Base-by-base conservation (phyloP, 306 rosid genomes). In the Malus sieversii region DNA sequence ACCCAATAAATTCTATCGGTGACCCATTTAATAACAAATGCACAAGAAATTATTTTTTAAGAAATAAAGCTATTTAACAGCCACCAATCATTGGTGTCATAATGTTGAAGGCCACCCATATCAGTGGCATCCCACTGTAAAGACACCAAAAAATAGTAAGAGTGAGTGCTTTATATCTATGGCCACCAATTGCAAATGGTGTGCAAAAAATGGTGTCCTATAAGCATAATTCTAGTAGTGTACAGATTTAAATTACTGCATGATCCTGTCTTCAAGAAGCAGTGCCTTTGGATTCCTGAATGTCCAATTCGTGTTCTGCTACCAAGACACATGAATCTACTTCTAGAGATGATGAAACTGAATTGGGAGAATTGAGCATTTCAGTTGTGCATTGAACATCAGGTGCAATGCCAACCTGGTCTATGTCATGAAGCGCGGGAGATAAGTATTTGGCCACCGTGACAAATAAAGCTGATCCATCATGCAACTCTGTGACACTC, bases 341-440 rank as follows among this genome's bases (percentile, higher is more conserved):
- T 85, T 95, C 98, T 16, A 92, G 70, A 66, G 96, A 83, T 69
- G 91, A 86, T 77, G 44, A 48, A 20, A 48, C 82, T 2, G 91
- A 53, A 82, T 79, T 88, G 1, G 92, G 51, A 66, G 88, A 74
- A 75, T 71, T 87, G 13, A 92, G 87, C 89, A 91, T 84, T 59
- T 92, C 97, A 62, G 97, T 84, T 19, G 98, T 90, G 90, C 98
- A 95, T 77, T 89, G 98, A 59, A 95, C 90, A 48, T 95, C 98
- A 12, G 98, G 98, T 3, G 83, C 67, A 62, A 95, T 92, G 4
- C 98, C 98, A 35, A 95, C 97, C 75, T 89, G 96, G 85, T 92
- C 97, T 68, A 95, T 95, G 86, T 90, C 98, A 70, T 95, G 98
- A 71, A 86, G 95, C 1, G 96, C 93, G 0, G 98, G 98, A 1